A percentile compares a stretch with the other conserved stretches of the same genome.
Evolutionary conservation across 2,329 filamentous ascomycete species (phyloP).

Genomic region (Madurella mycetomatis): DNA sequence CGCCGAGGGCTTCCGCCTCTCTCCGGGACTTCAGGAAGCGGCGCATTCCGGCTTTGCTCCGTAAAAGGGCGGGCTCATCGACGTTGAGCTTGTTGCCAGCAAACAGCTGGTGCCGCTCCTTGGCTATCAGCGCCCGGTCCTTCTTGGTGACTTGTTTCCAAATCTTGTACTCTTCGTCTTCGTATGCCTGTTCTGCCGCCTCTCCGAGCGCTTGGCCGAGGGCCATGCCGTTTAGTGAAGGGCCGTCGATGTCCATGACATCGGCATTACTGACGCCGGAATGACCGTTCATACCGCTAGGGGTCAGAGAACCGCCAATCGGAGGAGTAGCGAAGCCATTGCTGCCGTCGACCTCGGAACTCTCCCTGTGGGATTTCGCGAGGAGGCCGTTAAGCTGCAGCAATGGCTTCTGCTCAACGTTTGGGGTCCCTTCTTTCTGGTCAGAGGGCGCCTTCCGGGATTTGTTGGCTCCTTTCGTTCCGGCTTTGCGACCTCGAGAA

Average conservation of each 20-base stretch:
- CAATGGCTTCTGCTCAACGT: conserved; percentile 67
- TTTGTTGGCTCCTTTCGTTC: conserved; percentile 69
- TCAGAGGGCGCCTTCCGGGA: conserved; percentile 70
- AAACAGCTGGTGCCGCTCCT: conserved; percentile 82
- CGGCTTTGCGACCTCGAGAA: conserved; percentile 84
- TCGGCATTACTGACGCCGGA: conserved; percentile 72
- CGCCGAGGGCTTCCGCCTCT: conserved; percentile 53
- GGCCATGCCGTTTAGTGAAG: conserved; percentile 62
- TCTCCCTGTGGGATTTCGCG: conserved; percentile 56
- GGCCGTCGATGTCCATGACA: conserved; percentile 80
- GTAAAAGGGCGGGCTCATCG: conserved; percentile 81
- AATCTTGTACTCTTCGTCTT: conserved; percentile 93
- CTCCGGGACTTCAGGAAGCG: conserved; percentile 78
- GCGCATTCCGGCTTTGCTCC: conserved; percentile 84
- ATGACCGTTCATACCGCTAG: conserved; percentile 64
- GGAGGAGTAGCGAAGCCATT: conserved; percentile 86
- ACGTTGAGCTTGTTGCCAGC: conserved; percentile 76
- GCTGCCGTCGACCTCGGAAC: conserved; percentile 80
- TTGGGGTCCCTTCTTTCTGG: conserved; percentile 74
- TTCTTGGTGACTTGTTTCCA: conserved; percentile 99
- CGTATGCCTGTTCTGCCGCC: conserved; percentile 68
- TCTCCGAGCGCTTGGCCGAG: conserved; percentile 61
- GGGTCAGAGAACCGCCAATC: conserved; percentile 69
- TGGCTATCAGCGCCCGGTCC: conserved; percentile 79
- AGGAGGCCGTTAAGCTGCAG: conserved; percentile 63